Evolutionary conservation across 2,329 filamentous ascomycete species (phyloP).

Genomic region (Tolypocladium sp.): DNA sequence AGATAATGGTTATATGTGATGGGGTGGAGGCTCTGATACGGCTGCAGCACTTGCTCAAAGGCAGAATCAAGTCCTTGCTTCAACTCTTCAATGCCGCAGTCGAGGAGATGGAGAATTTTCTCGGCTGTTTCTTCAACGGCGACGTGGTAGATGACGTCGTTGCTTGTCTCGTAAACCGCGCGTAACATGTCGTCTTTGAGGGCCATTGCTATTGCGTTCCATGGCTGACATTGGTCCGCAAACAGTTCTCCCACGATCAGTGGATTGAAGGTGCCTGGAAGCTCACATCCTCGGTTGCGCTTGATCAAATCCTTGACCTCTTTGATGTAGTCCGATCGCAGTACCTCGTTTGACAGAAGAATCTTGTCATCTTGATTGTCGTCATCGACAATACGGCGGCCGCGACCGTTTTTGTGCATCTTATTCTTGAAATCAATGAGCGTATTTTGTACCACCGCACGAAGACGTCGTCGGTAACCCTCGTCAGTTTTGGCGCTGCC

Average conservation of each 20-base stretch:
- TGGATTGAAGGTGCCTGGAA: slow-evolving; percentile 53
- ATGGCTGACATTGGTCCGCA: slow-evolving; percentile 45
- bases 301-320: slow-evolving; percentile 12
- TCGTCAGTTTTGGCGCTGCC: slow-evolving; percentile 16
- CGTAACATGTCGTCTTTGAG: slow-evolving; percentile 3
- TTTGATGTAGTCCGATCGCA: slow-evolving; percentile 8
- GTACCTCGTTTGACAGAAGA: background rate
- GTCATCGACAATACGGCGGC: slow-evolving; percentile 19
- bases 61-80: slow-evolving; percentile 25
- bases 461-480: slow-evolving; percentile 34
- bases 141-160: slow-evolving; percentile 5
- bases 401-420: slow-evolving; percentile 33
- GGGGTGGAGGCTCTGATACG: slow-evolving; percentile 33
- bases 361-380: background rate
- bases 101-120: slow-evolving; percentile 7
- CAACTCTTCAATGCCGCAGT: slow-evolving; percentile 9
- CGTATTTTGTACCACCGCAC: slow-evolving; percentile 42
- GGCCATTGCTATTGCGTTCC: slow-evolving; percentile 33
- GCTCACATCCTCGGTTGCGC: slow-evolving; percentile 32
- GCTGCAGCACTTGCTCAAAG: slow-evolving; percentile 31
- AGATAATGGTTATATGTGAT: slow-evolving; percentile 46
- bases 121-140: slow-evolving; percentile 7
- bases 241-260: slow-evolving; percentile 51
- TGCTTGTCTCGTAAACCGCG: slow-evolving; percentile 4
- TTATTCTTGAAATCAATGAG: slow-evolving; percentile 29